Base-by-base conservation (phyloP, 108 stramenopile genomes). In the Parietichytrium sp. region DNA sequence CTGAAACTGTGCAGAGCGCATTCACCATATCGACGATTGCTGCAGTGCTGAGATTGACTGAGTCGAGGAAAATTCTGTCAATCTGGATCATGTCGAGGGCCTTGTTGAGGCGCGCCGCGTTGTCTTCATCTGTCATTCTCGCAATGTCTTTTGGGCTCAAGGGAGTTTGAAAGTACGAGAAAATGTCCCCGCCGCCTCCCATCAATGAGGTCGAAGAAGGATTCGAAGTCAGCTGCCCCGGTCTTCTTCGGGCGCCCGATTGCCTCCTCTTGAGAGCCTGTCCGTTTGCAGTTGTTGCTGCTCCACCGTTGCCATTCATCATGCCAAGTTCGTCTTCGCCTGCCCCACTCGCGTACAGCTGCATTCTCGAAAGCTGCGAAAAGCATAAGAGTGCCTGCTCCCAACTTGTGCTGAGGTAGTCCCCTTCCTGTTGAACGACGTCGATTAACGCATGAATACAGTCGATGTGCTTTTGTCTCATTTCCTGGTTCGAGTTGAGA, bases 351-450 rank as follows among this genome's bases (percentile, higher is more conserved):
- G 86, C 84, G 27, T 89, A 61, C 29, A 89, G 86, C 72, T 86
- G 86, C 23, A 91, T 83, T n/a, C 90, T 84, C 80, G 93, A 90
- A 48, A 99, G 87, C 88, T 97, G 96, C 49, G 91, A 92, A 81
- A 98, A 80, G 45, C 94, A 92, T 47, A 86, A 86, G 82, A 98
- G 95, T 27, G 97, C 90, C 49, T 92, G 91, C 80, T 93, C 92
- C 98, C 98, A 99, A 23, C 94, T 90, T 29, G 84, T 85, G 29
- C 92, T 93, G 8, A 99, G 88, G 47, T 90, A 87, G 80, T 98
- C 95, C 26, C 96, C 98, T 47, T 96, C 94, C 49, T 92, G 88
- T 26, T 89, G 80, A 0, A 94, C 96, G 48, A 99, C 79, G 15
- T 83, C 88, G 30, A 99, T 77, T 38, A 99, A 85, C 6, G 94